These are phyloP conservation scores for Penicillium decumbens DNA, from an alignment of 2,329 filamentous ascomycete species.

Conservation along the genomic window DNA sequence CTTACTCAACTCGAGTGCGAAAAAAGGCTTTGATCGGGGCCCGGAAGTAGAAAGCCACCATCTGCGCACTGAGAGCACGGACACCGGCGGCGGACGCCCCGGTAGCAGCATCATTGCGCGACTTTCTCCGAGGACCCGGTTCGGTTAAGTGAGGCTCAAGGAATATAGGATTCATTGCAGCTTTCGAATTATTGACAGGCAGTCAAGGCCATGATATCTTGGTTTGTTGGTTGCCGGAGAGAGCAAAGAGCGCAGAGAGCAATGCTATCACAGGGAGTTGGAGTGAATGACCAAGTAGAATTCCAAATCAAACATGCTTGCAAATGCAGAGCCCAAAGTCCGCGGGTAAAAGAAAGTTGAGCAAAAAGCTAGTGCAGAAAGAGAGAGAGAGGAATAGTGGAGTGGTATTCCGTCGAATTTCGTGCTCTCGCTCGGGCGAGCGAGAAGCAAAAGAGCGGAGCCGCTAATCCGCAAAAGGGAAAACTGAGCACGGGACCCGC, in stretches of 20 bases:
- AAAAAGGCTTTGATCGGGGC: constrained; percentile 92
- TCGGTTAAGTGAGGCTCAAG: constrained; percentile 17
- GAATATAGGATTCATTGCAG: constrained; percentile 15
- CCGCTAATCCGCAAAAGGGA: constrained; percentile 19
- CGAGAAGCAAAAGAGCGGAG: neutral
- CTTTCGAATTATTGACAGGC: neutral
- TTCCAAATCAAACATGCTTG: neutral
- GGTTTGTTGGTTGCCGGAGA: neutral
- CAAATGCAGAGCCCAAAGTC: neutral
- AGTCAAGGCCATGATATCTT: constrained; percentile 1
- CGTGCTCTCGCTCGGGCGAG: too few relatives aligned
- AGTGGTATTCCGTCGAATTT: too few relatives aligned
- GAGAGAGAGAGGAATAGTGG: too few relatives aligned
- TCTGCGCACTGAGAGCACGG: constrained; percentile 74
- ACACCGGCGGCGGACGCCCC: constrained; percentile 82
- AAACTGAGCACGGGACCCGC: constrained; percentile 19
- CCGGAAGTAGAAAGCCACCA: constrained; percentile 86
- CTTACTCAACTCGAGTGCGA: constrained; percentile 80
- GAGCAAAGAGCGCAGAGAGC: neutral
- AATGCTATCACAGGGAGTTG: neutral
- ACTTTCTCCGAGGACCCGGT: constrained; percentile 37
- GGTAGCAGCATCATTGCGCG: constrained; percentile 57
- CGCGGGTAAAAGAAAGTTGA: neutral
- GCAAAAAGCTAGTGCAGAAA: neutral
- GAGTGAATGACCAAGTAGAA: neutral